Conservation (phyloP, 305 asterid genomes). For the Fraxinus platypoda region DNA sequence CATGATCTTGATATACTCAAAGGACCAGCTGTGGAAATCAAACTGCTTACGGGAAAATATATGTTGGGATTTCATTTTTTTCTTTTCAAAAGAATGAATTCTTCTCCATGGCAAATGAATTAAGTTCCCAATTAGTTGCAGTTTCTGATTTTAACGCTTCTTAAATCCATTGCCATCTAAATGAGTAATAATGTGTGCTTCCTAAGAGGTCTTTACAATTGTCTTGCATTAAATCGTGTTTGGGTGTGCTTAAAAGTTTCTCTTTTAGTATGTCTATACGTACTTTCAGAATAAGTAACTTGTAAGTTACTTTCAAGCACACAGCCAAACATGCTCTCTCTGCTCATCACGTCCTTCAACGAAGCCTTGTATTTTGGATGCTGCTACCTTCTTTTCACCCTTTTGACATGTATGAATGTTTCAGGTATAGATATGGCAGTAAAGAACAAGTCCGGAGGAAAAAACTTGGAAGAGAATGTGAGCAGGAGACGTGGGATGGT, state of each 20-base stretch:
- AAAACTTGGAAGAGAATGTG: neutral
- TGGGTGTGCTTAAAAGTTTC: neutral
- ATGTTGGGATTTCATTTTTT: neutral
- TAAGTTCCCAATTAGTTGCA: neutral
- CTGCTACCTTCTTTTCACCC: neutral
- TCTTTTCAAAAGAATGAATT: neutral
- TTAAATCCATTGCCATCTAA: neutral
- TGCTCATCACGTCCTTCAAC: neutral
- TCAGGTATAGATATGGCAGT: neutral
- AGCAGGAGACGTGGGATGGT: slow-evolving; percentile 39
- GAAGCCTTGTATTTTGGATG: neutral
- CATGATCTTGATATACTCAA: neutral
- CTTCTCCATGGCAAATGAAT: neutral
- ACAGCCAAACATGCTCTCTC: neutral
- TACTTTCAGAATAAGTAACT: neutral
- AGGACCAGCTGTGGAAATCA: neutral
- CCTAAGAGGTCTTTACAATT: neutral
- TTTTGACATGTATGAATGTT: neutral
- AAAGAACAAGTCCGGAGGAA: neutral
- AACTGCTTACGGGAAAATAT: neutral
- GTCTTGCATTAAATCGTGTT: neutral
- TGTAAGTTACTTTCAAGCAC: neutral
- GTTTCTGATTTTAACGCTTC: neutral
- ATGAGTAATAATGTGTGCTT: neutral
- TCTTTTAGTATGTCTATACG: neutral